Evolutionary conservation across 2,329 filamentous ascomycete species (phyloP), one percentile per base, ranked within the genome.

Genomic region (Fonsecaea pugnacius): DNA sequence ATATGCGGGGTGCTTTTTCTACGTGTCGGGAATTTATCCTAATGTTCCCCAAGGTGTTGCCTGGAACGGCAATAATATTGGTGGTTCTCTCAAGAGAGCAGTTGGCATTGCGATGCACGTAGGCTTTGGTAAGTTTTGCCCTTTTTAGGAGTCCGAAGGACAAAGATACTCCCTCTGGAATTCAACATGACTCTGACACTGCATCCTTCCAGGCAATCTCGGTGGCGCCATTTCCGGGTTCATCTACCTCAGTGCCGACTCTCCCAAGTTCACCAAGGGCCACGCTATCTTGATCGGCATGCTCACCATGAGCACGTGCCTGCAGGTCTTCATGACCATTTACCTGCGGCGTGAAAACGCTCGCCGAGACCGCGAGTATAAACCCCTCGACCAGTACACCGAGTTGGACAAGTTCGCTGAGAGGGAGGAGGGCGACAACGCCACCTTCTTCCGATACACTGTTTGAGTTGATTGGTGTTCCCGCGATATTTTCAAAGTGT

Each of bases 101-200:
- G 89, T 96, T n/a, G 91, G 91, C 0, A 79, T 96, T 0, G 93
- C 93, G 0, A 87, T 96, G 68, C 90, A 96, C 60, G 95, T 97
- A 64, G 92, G 90, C 18, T 96, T 91, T 91, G 93, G 93, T 48
- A 96, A 97, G 73, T 79, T 96, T 53, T 53, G 96, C 95, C 74
- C 35, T 92, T 92, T 43, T 30, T 30, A 6, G 86, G 5, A 8
- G 30, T 27, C 33, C 8, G 53, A 21, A 56, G 12, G 40, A 18
- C 12, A n/a, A 30, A 35, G 18, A 4, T 14, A 5, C 18, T 27
- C 18, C 18, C 43, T 6, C 27, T 6, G 27, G 24, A 27, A 14
- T n/a, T 16, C 3, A 35, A 27, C 58, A 24, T 30, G 35, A n/a
- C 27, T n/a, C 57, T 64, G 32, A 60, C 40, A 4, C 18, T 27